Evolutionary conservation across 805 yeast species (phyloP).

Genomic region (Monosporozyma aerobia): DNA sequence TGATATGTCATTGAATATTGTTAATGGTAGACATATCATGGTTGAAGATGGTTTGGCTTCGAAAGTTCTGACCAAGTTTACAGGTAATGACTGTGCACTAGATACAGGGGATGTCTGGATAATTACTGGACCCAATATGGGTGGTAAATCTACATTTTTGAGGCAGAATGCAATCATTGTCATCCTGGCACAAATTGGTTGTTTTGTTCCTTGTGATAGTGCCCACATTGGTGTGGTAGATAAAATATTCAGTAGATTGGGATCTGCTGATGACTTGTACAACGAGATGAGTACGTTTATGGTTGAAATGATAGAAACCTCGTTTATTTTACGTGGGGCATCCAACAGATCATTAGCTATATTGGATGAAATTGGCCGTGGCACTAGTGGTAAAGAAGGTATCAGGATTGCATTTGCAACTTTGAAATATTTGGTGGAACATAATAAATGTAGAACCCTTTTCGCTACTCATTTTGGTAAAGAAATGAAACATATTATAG

Average conservation of each 20-base stretch:
- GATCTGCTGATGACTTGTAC: conserved; percentile 75
- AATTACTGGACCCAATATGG: conserved; percentile 89
- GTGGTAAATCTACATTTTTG: conserved; percentile 71
- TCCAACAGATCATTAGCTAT: conserved; percentile 63
- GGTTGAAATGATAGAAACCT: conserved; percentile 87
- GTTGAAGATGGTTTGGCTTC: conserved; percentile 66
- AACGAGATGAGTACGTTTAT: conserved; percentile 81
- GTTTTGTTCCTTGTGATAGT: conserved; percentile 55
- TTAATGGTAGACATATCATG: conserved; percentile 72
- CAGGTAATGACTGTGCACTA: conserved; percentile 27
- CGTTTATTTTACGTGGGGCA: conserved; percentile 55
- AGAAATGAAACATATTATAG: conserved; percentile 39
- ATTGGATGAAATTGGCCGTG: conserved; percentile 84
- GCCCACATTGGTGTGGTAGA: conserved; percentile 70
- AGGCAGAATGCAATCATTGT: conserved; percentile 64
- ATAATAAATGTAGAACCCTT: conserved; percentile 59
- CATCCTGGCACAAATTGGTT: conserved; percentile 66
- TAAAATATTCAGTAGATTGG: conserved; percentile 68
- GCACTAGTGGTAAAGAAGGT: conserved; percentile 81
- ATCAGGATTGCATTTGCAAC: conserved; percentile 77
- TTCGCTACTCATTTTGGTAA: conserved; percentile 84
- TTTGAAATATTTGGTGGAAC: conserved; percentile 42
- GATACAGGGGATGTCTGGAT: conserved; percentile 37
- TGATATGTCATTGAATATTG: conserved; percentile 39
- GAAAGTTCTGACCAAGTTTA: conserved; percentile 32